phyloP scores from a whole-genome alignment of 208 protist species.

The Crithidia sp. region DNA sequence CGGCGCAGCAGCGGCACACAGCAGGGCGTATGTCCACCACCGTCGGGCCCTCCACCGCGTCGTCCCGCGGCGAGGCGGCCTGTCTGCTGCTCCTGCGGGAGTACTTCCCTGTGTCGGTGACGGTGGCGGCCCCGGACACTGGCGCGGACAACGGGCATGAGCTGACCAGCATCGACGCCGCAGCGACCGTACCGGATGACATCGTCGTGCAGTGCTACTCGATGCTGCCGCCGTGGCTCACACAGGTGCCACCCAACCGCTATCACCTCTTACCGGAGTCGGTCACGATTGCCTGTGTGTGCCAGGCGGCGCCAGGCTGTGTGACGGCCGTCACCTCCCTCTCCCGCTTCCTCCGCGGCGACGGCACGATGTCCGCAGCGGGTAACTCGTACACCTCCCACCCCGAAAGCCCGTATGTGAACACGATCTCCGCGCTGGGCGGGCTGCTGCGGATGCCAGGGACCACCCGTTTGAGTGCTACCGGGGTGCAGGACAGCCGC shows the following conservation, averaged over 20 bases:
- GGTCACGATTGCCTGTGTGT: slow-evolving; percentile 5
- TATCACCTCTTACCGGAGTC: slow-evolving; percentile 41
- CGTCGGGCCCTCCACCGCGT: neutral
- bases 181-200: neutral
- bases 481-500: neutral
- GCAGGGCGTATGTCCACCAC: neutral
- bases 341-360: slow-evolving; percentile 13
- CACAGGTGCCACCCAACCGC: slow-evolving; percentile 39
- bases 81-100: slow-evolving; percentile 62
- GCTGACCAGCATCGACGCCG: slow-evolving; percentile 1
- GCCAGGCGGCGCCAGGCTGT: slow-evolving; percentile 29
- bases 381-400: neutral
- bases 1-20: neutral
- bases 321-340: slow-evolving; percentile 23
- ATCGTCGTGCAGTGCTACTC: slow-evolving; percentile 72
- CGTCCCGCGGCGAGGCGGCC: neutral
- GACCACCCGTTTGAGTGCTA: too few relatives aligned
- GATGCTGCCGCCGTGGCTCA: slow-evolving; percentile 43
- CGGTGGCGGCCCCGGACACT: neutral
- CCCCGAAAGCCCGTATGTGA: neutral
- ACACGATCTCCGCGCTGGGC: slow-evolving; percentile 2
- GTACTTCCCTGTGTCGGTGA: slow-evolving; percentile 55
- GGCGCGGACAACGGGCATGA: neutral
- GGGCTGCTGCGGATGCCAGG: neutral
- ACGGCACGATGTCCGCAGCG: slow-evolving; percentile 1